Evolutionary conservation across 257 asterid species (phyloP), one percentile per base, ranked within the genome.

Genomic region (Gentiana dahurica): DNA sequence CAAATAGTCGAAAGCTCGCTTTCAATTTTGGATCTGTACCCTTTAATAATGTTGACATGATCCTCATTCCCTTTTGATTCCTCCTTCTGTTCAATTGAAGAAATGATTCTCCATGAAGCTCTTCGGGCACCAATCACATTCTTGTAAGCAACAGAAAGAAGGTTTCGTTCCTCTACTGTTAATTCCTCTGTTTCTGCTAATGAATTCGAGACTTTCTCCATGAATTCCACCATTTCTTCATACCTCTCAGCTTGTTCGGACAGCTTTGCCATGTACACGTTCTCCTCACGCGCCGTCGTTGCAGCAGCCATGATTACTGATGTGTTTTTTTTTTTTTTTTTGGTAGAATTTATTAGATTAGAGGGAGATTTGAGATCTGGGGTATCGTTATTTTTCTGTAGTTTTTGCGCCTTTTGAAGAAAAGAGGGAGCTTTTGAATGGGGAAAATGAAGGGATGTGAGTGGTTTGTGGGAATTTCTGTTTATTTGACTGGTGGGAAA

Each of bases 41-140:
- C 75, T 58, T 62, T 79, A 12, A 84, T 84, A 5, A 81, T 62
- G 36, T 54, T 49, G 5, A 84, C 95, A 43, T 84, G 94, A 33
- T 73, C 87, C 57, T 81, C 95, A 58, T 84, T 87, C n/a, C 95
- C 95, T 48, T 79, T 75, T 3, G 94, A 81, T 74, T 82, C 90
- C 67, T 85, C 94, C 71, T 85, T 85, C 65, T 84, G 89, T 68
- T 84, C 89, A 9, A 81, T 84, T 36, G 94, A 84, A 12, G 94
- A 84, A 6, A 84, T 84, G 41, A 84, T 84, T 43, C 89, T 63
- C 89, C 94, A 84, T 4, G 86, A 81, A 4, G 94, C 94, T 34
- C 94, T 70, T 12, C 94, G 57, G 0, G 89, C 94, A 7, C 94
- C 94, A 51, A 81, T 81, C 37, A 84, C 94, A 67, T 84, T 84